Conservation (phyloP, 2,329 filamentous ascomycete genomes). For the Aspergillus sp. region DNA sequence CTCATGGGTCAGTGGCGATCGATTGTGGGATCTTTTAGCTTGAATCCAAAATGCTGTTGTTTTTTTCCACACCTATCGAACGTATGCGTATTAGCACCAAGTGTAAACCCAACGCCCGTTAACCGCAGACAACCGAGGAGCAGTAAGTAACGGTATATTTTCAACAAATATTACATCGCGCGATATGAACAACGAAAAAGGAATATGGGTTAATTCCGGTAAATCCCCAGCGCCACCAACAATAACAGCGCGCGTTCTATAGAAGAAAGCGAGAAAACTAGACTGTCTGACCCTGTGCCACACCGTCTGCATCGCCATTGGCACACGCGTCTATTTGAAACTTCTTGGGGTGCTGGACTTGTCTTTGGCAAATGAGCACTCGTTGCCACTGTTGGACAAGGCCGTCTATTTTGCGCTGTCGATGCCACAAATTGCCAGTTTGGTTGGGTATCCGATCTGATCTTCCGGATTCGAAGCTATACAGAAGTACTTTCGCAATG, state of each 20-base stretch:
- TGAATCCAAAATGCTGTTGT: neutral
- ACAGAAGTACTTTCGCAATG: neutral
- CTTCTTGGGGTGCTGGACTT: neutral
- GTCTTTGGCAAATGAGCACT: conserved; percentile 10
- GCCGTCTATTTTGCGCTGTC: neutral
- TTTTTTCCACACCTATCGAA: neutral
- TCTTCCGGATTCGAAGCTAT: neutral
- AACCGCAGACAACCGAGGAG: neutral
- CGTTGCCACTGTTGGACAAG: neutral
- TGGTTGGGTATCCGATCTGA: neutral
- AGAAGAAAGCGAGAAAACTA: neutral
- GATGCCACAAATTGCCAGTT: conserved; percentile 10
- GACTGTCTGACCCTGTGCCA: conserved; percentile 14
- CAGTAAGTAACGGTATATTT: neutral
- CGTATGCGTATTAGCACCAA: no score
- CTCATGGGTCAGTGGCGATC: neutral
- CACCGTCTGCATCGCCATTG: conserved; percentile 7
- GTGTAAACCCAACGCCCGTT: neutral
- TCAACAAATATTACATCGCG: neutral
- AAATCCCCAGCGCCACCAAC: conserved; percentile 1
- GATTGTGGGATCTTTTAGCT: neutral
- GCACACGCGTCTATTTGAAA: conserved; percentile 1
- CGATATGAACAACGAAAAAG: neutral
- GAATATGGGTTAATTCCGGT: neutral
- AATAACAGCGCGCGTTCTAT: neutral